Conservation (phyloP, 176 grass and related monocot species). For the Leersia perrieri region DNA sequence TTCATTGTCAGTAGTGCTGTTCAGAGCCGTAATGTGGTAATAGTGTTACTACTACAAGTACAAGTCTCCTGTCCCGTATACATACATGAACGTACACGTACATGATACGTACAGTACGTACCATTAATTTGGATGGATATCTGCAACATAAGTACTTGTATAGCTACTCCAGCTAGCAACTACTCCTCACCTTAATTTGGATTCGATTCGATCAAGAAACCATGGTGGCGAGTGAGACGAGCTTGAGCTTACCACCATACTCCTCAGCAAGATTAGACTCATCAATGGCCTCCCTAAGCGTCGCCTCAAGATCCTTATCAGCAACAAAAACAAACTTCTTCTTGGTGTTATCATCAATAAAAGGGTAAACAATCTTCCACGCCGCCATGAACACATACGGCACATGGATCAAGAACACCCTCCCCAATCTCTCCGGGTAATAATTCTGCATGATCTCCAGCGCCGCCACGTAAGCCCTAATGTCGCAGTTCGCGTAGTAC, state of each 20-base stretch:
- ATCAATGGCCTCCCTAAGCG: constrained; percentile 61
- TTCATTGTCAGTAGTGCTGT: background rate
- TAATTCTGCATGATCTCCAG: constrained; percentile 83
- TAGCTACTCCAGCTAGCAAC: too few species aligned
- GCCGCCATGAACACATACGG: constrained; percentile 82
- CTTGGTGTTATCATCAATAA: constrained; percentile 82
- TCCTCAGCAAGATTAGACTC: constrained; percentile 52
- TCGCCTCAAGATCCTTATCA: constrained; percentile 51
- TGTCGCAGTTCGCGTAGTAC: constrained; percentile 75
- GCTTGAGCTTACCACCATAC: constrained; percentile 63
- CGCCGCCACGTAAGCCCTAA: constrained; percentile 50
- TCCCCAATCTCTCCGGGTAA: constrained; percentile 67
- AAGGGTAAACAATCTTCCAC: constrained; percentile 80
- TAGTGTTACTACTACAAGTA: too few species aligned
- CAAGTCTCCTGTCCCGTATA: too few species aligned
- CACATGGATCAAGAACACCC: constrained; percentile 61
- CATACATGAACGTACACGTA: too few species aligned
- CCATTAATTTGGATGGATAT: background rate
- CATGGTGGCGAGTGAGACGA: constrained; percentile 7
- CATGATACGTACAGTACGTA: background rate
- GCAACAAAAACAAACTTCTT: constrained; percentile 80
- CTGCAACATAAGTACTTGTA: too few species aligned
- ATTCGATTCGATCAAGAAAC: too few species aligned
- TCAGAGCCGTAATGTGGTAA: background rate
- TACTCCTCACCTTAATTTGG: too few species aligned